Conservation (phyloP, 1,284 basidiomycete species). For the Phlebopus sp. region DNA sequence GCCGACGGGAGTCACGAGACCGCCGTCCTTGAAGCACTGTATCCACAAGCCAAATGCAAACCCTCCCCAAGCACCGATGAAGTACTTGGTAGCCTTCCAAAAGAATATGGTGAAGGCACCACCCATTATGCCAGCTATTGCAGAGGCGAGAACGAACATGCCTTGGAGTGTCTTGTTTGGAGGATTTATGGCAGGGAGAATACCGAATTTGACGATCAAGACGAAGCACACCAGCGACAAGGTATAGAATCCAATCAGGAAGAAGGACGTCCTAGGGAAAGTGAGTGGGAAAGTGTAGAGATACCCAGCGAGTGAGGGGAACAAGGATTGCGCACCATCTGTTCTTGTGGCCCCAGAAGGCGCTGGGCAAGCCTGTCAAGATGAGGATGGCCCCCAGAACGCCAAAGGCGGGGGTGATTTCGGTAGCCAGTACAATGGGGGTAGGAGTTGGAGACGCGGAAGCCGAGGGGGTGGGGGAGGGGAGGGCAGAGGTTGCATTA, state of each 20-base stretch:
- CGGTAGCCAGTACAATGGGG: conserved; percentile 65
- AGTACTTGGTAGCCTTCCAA: conserved; percentile 83
- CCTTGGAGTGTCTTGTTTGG: conserved; percentile 79
- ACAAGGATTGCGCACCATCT: conserved; percentile 59
- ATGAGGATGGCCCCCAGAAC: conserved; percentile 88
- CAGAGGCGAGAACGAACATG: conserved; percentile 83
- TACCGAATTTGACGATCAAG: conserved; percentile 88
- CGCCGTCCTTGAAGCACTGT: conserved; percentile 80
- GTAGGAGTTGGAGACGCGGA: conserved; percentile 49
- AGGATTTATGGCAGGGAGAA: conserved; percentile 76
- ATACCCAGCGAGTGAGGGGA: conserved; percentile 7
- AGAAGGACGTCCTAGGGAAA: conserved; percentile 79
- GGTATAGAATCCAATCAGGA: conserved; percentile 88
- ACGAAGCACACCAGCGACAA: conserved; percentile 83
- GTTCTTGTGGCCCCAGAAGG: conserved; percentile 91
- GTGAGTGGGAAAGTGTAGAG: conserved; percentile 12
- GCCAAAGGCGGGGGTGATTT: conserved; percentile 85
- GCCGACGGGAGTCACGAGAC: conserved; percentile 73
- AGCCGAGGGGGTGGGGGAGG: conserved; percentile 39
- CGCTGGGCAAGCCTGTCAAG: conserved; percentile 83
- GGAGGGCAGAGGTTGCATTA: conserved; percentile 55
- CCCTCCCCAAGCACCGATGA: conserved; percentile 87
- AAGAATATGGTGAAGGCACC: conserved; percentile 88
- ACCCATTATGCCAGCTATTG: conserved; percentile 79
- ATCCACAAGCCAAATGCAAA: conserved; percentile 86